phyloP scores from a whole-genome alignment of 2,329 filamentous ascomycete species.

The Aspergillus aculeatus region DNA sequence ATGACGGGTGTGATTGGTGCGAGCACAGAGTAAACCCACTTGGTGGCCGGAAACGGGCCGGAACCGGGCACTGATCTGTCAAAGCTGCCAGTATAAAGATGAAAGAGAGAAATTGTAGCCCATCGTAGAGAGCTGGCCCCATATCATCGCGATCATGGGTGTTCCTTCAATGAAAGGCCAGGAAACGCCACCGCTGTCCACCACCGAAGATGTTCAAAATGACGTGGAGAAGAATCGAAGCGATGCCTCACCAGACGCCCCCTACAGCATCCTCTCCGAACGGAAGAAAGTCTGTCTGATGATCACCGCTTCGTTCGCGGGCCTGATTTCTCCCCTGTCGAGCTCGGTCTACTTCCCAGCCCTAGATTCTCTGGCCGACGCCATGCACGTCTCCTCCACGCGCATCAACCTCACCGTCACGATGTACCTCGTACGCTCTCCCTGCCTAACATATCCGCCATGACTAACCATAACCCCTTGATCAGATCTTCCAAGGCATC shows the following conservation, averaged over 20 bases:
- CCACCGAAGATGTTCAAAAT: background rate
- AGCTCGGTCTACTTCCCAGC: slow-evolving; percentile 33
- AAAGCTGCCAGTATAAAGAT: background rate
- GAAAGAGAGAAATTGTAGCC: background rate
- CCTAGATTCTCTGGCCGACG: slow-evolving; percentile 31
- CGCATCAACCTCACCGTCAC: slow-evolving; percentile 51
- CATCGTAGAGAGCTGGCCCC: background rate
- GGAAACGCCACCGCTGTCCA: background rate
- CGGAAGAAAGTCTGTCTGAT: slow-evolving; percentile 5
- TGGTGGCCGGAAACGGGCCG: slow-evolving; percentile 3
- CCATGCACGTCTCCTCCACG: slow-evolving; percentile 40
- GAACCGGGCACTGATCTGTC: background rate
- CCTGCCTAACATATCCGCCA: too few species aligned
- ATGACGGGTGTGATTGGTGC: background rate
- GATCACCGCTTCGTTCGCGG: slow-evolving; percentile 8
- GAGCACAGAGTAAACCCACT: background rate
- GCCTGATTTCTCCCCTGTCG: slow-evolving; percentile 28
- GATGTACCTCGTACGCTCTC: slow-evolving; percentile 45
- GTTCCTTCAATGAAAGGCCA: background rate
- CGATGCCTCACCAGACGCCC: background rate
- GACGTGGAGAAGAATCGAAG: background rate
- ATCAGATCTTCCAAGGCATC: slow-evolving; percentile 58
- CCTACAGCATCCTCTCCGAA: slow-evolving; percentile 8
- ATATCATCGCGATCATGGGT: background rate
- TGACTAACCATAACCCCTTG: background rate